Evolutionary conservation across 768 basidiomycete species (phyloP), one percentile per base, ranked within the genome.

Genomic region (Agaricus subrufescens): DNA sequence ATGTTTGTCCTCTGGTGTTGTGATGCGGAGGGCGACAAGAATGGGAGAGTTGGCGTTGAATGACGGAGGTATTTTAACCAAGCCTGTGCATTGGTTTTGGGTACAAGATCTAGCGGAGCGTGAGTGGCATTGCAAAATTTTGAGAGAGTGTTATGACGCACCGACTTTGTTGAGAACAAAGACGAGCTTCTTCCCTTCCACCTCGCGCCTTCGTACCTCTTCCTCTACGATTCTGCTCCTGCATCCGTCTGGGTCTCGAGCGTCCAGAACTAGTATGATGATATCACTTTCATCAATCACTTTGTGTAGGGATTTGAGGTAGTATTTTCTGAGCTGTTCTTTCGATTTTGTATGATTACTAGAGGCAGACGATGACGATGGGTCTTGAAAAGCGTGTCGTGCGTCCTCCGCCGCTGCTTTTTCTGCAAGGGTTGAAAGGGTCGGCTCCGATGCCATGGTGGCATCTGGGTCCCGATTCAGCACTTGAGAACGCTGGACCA

Each of bases 131-230:
- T 23, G 6, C n/a, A 14, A 23, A 46, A 15, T 53, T 19, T 19
- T 19, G 42, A 23, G 40, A 49, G 25, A 53, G 34, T 37, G 30
- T 44, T 54, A 27, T 47, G 71, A 19, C 86, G 56, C 58, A 94
- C 96, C 96, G 56, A 97, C 89, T 74, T 99, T 98, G 70, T 98
- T 98, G n/a, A 99, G 69, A 2, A 98, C 92, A 52, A 94, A 92
- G 2, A 99, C 85, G 30, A 98, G 73, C 66, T 85, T 90, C 76
- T 99, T 99, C 7, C 94, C 91, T 60, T 96, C 91, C 25, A 75
- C 75, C 66, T 95, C 94, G 37, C 90, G 78, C 60, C 91, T 76
- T 45, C 89, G 76, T 0, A 97, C 94, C 67, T 97, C 95, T 65
- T 96, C 92, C 68, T 99, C 97, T 3, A 98, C 94, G 39, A 96